Evolutionary conservation across 2,329 filamentous ascomycete species (phyloP).

Genomic region (Fusarium continuum): DNA sequence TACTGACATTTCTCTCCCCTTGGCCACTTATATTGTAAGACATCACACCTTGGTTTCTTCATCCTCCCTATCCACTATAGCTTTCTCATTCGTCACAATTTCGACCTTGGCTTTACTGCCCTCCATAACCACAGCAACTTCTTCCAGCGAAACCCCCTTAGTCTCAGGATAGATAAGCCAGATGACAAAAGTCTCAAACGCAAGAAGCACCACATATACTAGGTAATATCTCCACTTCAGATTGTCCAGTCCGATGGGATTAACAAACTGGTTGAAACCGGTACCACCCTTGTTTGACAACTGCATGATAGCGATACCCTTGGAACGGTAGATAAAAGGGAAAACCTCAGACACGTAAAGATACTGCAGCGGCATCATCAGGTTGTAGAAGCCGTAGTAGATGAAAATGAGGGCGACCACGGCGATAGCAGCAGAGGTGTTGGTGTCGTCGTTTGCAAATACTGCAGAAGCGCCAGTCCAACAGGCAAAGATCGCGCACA

Average conservation of each 20-base stretch:
- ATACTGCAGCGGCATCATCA: slow-evolving; percentile 24
- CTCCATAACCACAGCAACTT: slow-evolving; percentile 16
- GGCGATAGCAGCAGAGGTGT: slow-evolving; percentile 21
- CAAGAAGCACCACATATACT: slow-evolving; percentile 38
- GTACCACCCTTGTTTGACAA: slow-evolving; percentile 26
- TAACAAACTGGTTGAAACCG: slow-evolving; percentile 32
- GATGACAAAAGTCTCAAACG: slow-evolving; percentile 36
- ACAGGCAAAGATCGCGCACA: slow-evolving; percentile 29
- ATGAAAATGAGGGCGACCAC: slow-evolving; percentile 32
- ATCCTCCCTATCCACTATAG: not conserved
- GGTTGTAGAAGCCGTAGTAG: slow-evolving; percentile 24
- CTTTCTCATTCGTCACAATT: not conserved
- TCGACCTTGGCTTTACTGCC: slow-evolving; percentile 19
- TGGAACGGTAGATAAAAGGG: slow-evolving; percentile 26
- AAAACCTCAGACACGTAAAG: slow-evolving; percentile 24
- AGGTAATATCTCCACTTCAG: slow-evolving; percentile 36
- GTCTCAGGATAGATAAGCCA: slow-evolving; percentile 58
- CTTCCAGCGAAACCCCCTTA: slow-evolving; percentile 49
- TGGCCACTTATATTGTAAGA: too few species aligned
- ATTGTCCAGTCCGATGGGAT: slow-evolving; percentile 41
- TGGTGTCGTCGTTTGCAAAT: slow-evolving; percentile 28
- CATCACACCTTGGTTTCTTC: not conserved
- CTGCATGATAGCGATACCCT: slow-evolving; percentile 19
- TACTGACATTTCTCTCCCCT: too few species aligned
- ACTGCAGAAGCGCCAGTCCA: too few species aligned